Conservation (phyloP, 805 yeast species). For the Starmerella geochares region DNA sequence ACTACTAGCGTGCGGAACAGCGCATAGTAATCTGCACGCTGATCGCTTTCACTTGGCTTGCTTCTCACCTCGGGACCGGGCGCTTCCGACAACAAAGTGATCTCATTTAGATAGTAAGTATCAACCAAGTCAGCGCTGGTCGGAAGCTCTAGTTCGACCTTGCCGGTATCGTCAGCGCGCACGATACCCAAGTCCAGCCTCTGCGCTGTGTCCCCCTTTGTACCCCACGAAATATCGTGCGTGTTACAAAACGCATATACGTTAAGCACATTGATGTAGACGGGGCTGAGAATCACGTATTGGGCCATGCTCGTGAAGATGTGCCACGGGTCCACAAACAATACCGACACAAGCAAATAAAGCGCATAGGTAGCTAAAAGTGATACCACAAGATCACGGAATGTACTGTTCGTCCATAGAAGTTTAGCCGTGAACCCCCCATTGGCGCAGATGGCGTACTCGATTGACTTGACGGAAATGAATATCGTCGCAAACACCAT, state of each 20-base stretch:
- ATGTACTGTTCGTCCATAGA: slow-evolving; percentile 43
- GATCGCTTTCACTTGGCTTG: slow-evolving; percentile 38
- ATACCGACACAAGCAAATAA: slow-evolving; percentile 64
- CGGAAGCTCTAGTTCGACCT: slow-evolving; percentile 61
- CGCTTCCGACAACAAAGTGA: slow-evolving; percentile 42
- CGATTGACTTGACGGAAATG: slow-evolving; percentile 64
- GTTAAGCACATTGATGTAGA: slow-evolving; percentile 81
- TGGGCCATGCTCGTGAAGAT: slow-evolving; percentile 82
- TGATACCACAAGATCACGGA: slow-evolving; percentile 81
- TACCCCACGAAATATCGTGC: slow-evolving; percentile 97
- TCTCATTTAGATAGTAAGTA: slow-evolving; percentile 54
- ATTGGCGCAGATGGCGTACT: slow-evolving; percentile 41
- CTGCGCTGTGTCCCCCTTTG: slow-evolving; percentile 64
- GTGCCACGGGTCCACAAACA: slow-evolving; percentile 86
- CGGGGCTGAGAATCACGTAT: slow-evolving; percentile 73
- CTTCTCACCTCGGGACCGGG: slow-evolving; percentile 30
- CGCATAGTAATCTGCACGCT: slow-evolving; percentile 76
- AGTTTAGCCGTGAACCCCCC: slow-evolving; percentile 37
- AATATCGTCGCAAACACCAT: slow-evolving; percentile 79
- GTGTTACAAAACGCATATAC: slow-evolving; percentile 94
- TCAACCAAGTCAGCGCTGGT: slow-evolving; percentile 70
- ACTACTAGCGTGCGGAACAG: slow-evolving; percentile 82
- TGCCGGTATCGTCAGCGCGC: slow-evolving; percentile 54
- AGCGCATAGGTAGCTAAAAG: slow-evolving; percentile 72
- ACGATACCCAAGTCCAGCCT: slow-evolving; percentile 76